Percentiles rank a stretch among this genome's conserved stretches.
Conservation (phyloP, 176 grass and related monocot genomes). For the Rhynchospora pubera region DNA sequence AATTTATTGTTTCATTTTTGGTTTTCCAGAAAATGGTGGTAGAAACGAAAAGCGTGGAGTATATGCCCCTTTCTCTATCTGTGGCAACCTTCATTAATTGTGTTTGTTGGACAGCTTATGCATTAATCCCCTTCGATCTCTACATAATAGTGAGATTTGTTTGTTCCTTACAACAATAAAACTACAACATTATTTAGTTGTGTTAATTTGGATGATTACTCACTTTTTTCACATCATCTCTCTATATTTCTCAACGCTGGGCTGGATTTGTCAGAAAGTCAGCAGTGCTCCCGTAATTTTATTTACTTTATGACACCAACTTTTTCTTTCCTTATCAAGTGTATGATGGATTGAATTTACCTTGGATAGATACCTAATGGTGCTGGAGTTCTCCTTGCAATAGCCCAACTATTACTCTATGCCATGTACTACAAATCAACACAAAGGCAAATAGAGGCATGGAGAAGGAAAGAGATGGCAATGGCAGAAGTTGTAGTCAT, state of each 20-base stretch:
- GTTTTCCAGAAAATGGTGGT: slow-evolving; percentile 32
- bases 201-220: not conserved
- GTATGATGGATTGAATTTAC: not conserved
- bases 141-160: slow-evolving; percentile 19
- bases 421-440: slow-evolving; percentile 86
- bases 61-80: slow-evolving; percentile 22
- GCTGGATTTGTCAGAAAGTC: not conserved
- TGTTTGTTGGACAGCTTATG: slow-evolving; percentile 24
- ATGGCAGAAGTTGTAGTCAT: slow-evolving; percentile 49
- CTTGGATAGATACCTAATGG: slow-evolving; percentile 52
- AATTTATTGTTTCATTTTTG: not conserved
- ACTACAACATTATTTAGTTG: not conserved
- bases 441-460: slow-evolving; percentile 52
- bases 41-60: slow-evolving; percentile 28
- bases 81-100: slow-evolving; percentile 4
- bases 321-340: not conserved
- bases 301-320: not conserved
- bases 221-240: not conserved
- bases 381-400: slow-evolving; percentile 51
- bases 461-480: slow-evolving; percentile 51
- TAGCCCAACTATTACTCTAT: slow-evolving; percentile 63
- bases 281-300: not conserved
- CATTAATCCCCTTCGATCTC: slow-evolving; percentile 19
- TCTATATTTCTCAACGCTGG: not conserved
- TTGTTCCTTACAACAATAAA: not conserved